phyloP scores from a whole-genome alignment of 176 grass and related monocot genomes.

The Olyra latifolia region DNA sequence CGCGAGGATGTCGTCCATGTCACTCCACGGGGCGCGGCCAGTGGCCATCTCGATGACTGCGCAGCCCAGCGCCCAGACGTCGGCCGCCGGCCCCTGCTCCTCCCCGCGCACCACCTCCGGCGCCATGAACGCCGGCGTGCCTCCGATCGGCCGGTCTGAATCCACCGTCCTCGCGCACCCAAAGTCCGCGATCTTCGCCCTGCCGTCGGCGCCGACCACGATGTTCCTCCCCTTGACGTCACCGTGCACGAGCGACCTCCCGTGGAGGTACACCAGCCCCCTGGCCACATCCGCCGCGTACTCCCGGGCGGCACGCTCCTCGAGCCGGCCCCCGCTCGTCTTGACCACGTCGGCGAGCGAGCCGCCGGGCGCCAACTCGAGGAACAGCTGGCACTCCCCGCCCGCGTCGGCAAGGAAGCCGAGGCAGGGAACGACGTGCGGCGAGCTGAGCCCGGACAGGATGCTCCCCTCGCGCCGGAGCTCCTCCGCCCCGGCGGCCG shows the following conservation, averaged over 20 bases:
- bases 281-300: conserved; percentile 51
- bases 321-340: conserved; percentile 26
- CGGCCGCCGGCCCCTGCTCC: conserved; percentile 58
- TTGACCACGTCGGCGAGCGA: conserved; percentile 51
- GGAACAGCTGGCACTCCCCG: conserved; percentile 51
- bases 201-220: conserved; percentile 60
- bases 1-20: conserved; percentile 34
- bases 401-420: not conserved
- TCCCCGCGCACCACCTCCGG: conserved; percentile 76
- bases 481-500: conserved; percentile 8
- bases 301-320: conserved; percentile 29
- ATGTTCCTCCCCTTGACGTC: conserved; percentile 70
- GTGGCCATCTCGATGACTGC: conserved; percentile 71
- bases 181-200: conserved; percentile 67
- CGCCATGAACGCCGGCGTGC: conserved; percentile 88
- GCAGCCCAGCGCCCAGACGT: conserved; percentile 84
- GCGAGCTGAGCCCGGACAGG: conserved; percentile 54
- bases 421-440: conserved; percentile 61
- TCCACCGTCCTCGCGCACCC: conserved; percentile 46
- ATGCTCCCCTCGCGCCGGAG: conserved; percentile 57
- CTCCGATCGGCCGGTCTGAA: conserved; percentile 28
- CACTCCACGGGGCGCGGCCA: conserved; percentile 49
- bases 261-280: conserved; percentile 63
- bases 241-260: conserved; percentile 51
- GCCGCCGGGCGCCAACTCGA: conserved; percentile 71